Evolutionary conservation across 2,329 filamentous ascomycete genomes (phyloP).

Genomic region (Fonsecaea pugnacius): DNA sequence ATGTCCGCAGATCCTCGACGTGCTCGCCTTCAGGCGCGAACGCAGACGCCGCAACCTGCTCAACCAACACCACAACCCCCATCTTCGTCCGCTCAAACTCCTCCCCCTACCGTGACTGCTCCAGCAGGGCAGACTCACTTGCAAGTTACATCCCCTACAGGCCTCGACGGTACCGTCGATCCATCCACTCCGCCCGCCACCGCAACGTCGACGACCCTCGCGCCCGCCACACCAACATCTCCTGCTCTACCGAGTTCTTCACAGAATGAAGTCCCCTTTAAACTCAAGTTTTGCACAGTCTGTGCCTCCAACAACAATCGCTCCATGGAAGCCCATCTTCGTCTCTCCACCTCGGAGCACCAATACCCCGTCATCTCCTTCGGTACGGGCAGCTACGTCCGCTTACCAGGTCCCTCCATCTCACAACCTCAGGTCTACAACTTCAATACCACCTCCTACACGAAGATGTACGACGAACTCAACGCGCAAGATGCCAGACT

Average conservation of each 20-base stretch:
- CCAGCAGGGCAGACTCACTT: constrained; percentile 2
- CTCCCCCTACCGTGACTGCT: constrained; percentile 24
- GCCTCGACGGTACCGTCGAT: constrained; percentile 32
- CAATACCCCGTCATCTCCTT: constrained; percentile 97
- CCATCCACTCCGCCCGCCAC: constrained; percentile 24
- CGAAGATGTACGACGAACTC: constrained; percentile 91
- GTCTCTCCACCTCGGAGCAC: constrained; percentile 79
- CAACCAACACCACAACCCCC: constrained; percentile 17
- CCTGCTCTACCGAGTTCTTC: constrained; percentile 23
- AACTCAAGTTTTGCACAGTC: constrained; percentile 97
- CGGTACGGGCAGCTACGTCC: constrained; percentile 91
- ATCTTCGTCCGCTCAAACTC: constrained; percentile 14
- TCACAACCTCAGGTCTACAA: constrained; percentile 95
- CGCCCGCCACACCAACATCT: constrained; percentile 22
- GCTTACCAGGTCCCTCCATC: constrained; percentile 87
- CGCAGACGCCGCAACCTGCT: constrained; percentile 45
- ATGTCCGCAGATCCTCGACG: constrained; percentile 59
- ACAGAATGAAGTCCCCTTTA: constrained; percentile 61
- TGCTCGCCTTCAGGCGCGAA: constrained; percentile 51
- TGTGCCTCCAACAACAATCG: constrained; percentile 98
- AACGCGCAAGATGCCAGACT: constrained; percentile 81
- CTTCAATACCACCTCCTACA: constrained; percentile 96
- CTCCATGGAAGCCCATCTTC: constrained; percentile 99
- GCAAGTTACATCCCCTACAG: constrained; percentile 3
- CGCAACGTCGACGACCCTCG: constrained; percentile 21